Evolutionary conservation across 345 rosid genomes (phyloP), one percentile per base, ranked within the genome.

Genomic region (Eucalyptus regnans): DNA sequence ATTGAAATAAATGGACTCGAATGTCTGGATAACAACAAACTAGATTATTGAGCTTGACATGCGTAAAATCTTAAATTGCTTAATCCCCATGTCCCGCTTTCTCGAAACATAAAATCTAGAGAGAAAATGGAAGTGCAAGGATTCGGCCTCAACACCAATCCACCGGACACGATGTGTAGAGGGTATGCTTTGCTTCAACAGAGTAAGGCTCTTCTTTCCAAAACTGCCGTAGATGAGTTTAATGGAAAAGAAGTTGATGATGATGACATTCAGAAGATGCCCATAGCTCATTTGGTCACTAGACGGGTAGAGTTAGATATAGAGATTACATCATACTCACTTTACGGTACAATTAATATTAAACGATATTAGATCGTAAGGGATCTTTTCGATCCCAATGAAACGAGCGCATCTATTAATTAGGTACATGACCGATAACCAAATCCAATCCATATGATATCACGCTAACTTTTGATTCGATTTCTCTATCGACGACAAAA

Each of bases 341-440:
- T 64, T 64, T 64, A n/a, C 0, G 0, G 48, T 20, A 18, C 46
- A 18, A 18, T 76, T 43, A 76, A 37, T 18, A 76, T 76, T 37
- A 37, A 20, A 71, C 2, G 1, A 37, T 4, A 7, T 14, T 7
- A 15, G 76, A 7, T 15, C 0, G 20, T n/a, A 64, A 64, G 9
- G 71, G 4, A n/a, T n/a, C 1, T n/a, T n/a, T 64, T n/a, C 5
- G 2, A n/a, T n/a, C 8, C 9, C 37, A 64, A 64, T 31, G 4
- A 4, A n/a, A n/a, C 0, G 0, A 1, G 14, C 0, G 2, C 7
- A 4, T 71, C 43, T 18, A 18, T 1, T 6, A 37, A 33, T 33
- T 18, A 17, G 10, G 80, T 33, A 31, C 6, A 17, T 0, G 0
- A 18, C 23, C 4, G 25, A 17, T 18, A 9, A 17, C 44, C 25